A percentile compares a stretch with the other conserved stretches of the same genome.
Conservation (phyloP, 2,329 filamentous ascomycete species). For the Calonectria honghensis region DNA sequence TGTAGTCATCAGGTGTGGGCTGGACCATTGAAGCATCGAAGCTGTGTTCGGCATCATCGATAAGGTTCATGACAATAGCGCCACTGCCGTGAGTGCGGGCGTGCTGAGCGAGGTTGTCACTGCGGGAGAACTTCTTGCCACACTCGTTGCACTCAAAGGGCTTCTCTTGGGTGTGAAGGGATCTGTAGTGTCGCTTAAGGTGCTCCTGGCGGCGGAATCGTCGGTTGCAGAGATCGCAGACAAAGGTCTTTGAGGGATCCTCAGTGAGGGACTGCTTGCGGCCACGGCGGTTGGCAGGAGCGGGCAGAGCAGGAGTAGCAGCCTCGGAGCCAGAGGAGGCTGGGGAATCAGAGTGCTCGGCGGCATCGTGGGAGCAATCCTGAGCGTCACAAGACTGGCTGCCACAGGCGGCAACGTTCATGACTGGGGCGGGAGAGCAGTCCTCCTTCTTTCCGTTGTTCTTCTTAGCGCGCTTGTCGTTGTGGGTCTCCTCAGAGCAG, state of each 20-base stretch:
- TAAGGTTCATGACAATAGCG: constrained; percentile 91
- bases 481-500: constrained; percentile 68
- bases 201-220: constrained; percentile 99
- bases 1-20: constrained; percentile 76
- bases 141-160: constrained; percentile 98
- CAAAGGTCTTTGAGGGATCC: constrained; percentile 98
- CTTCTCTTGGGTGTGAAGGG: constrained; percentile 98
- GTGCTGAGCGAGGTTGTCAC: constrained; percentile 97
- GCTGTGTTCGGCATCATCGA: constrained; percentile 79
- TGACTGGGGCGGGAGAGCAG: constrained; percentile 61
- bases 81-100: constrained; percentile 93
- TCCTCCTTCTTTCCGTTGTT: constrained; percentile 66
- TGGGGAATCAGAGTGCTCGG: constrained; percentile 62
- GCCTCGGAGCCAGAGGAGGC: constrained; percentile 67
- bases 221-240: constrained; percentile 96
- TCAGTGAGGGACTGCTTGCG: constrained; percentile 99
- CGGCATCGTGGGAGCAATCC: constrained; percentile 60
- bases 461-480: constrained; percentile 76
- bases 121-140: constrained; percentile 99
- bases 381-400: constrained; percentile 61
- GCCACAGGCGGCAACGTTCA: constrained; percentile 63
- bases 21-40: constrained; percentile 67
- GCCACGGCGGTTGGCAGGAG: constrained; percentile 89
- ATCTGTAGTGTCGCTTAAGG: constrained; percentile 98
- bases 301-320: constrained; percentile 65